These are phyloP conservation scores for Aspergillus chevalieri DNA, from an alignment of 2,329 filamentous ascomycete species.

Conservation along the genomic window DNA sequence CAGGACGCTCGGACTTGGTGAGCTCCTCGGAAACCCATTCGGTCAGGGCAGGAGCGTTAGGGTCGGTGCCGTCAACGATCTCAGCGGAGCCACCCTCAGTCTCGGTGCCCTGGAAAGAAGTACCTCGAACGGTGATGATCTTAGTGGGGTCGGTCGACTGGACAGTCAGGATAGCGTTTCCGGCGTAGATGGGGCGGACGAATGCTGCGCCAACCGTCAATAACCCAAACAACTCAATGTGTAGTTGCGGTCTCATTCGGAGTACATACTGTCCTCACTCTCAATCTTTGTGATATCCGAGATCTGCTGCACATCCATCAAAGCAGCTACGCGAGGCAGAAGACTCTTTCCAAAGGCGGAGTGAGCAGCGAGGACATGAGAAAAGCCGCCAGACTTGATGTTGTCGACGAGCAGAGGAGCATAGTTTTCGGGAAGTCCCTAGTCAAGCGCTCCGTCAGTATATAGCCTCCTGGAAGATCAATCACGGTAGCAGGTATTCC, in stretches of 20 bases:
- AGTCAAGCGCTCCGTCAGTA: slow-evolving; percentile 7
- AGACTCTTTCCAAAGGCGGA: slow-evolving; percentile 96
- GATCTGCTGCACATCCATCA: slow-evolving; percentile 87
- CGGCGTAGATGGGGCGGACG: slow-evolving; percentile 92
- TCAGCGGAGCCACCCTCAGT: slow-evolving; percentile 66
- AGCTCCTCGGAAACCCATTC: slow-evolving; percentile 95
- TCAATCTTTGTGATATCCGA: slow-evolving; percentile 86
- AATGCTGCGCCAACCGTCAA: slow-evolving; percentile 53
- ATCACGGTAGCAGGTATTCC: slow-evolving; percentile 4
- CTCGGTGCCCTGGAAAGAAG: slow-evolving; percentile 74
- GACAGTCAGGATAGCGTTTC: slow-evolving; percentile 93
- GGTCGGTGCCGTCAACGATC: slow-evolving; percentile 76
- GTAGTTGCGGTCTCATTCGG: not conserved
- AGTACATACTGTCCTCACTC: slow-evolving; percentile 66
- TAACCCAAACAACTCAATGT: slow-evolving; percentile 10
- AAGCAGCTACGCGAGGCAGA: slow-evolving; percentile 81
- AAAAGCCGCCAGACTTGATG: slow-evolving; percentile 91
- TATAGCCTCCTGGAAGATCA: not conserved
- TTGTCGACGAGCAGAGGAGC: slow-evolving; percentile 92
- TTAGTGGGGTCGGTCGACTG: slow-evolving; percentile 83
- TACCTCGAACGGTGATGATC: slow-evolving; percentile 85
- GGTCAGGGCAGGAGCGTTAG: slow-evolving; percentile 64
- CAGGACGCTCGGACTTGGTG: slow-evolving; percentile 86
- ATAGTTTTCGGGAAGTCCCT: slow-evolving; percentile 89
- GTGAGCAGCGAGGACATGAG: slow-evolving; percentile 83